Base-by-base conservation (phyloP, 129 eudicot genomes). In the Glebionis coronaria region DNA sequence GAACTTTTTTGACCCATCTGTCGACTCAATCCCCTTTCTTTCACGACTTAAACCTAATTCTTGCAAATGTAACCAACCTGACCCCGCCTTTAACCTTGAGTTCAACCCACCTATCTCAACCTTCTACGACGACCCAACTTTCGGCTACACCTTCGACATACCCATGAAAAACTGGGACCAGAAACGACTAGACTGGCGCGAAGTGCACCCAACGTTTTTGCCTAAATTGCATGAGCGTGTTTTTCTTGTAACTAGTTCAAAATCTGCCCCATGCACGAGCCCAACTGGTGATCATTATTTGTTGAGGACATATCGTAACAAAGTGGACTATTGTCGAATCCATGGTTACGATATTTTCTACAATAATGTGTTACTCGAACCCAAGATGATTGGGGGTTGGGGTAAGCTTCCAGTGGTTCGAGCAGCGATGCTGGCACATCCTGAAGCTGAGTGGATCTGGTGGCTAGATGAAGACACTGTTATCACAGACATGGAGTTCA, bases 1-100 rank as follows among this genome's bases (percentile, higher is more conserved):
- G 77, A 54, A 56, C 62, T 71, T 70, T 38, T 77, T 71, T 54
- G 19, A 64, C 68, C 45, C 68, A 4, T 19, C 76, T 19, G 50
- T 63, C 12, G 50, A 62, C 35, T 15, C 74, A 35, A 35, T 35
- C 42, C 42, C 42, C 2, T 35, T 35, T 35, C 7, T 35, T 35
- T 35, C 42, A 35, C 42, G 42, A 8, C 2, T 35, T 1, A 35
- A 35, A 35, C 42, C 42, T 9, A 9, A 35, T 35, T 35, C 42
- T 6, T 7, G 10, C 42, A 7, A 35, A 35, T 51, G 56, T 7
- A 51, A 16, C 25, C 23, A 51, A 10, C 1, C 9, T 4, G 25
- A 51, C 7, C 56, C 56, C 1, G 12, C 56, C 23, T 15, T 51
- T 9, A 6, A 51, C 12, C 11, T 51, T 0, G 23, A 51, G 11